Evolutionary conservation across 352 stramenopile species (phyloP).

Genomic region (Phytophthora pini): DNA sequence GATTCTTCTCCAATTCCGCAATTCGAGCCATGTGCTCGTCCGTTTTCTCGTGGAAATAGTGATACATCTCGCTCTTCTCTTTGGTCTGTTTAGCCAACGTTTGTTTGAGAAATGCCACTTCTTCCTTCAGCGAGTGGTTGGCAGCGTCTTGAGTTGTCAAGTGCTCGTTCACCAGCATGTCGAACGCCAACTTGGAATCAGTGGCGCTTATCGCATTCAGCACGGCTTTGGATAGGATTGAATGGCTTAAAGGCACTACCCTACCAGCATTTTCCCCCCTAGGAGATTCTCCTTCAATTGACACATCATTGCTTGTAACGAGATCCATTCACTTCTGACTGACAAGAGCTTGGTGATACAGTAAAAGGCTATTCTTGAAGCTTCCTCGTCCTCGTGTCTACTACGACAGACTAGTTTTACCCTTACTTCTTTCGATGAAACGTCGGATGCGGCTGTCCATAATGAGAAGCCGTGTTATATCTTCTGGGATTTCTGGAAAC

Average conservation of each 20-base stretch:
- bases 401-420: no score
- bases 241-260: conserved; percentile 20
- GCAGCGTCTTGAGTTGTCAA: conserved; percentile 41
- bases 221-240: conserved; percentile 59
- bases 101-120: conserved; percentile 57
- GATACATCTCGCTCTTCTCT: conserved; percentile 87
- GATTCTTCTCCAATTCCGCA: conserved; percentile 51
- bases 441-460: conserved; percentile 8
- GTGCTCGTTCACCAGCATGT: conserved; percentile 71
- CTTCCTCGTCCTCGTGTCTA: background rate
- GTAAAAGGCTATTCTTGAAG: background rate
- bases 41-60: conserved; percentile 87
- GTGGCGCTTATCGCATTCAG: conserved; percentile 49
- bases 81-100: conserved; percentile 46
- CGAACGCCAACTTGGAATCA: conserved; percentile 66
- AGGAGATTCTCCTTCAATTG: background rate
- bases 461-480: conserved; percentile 12
- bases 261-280: conserved; percentile 6
- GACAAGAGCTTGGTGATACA: background rate
- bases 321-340: conserved; percentile 9
- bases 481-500: conserved; percentile 4
- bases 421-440: no score
- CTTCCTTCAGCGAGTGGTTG: conserved; percentile 47
- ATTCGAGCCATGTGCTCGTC: conserved; percentile 82
- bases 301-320: background rate